Base-by-base conservation (phyloP, 2,329 filamentous ascomycete species). In the Colletotrichum theobromicola region DNA sequence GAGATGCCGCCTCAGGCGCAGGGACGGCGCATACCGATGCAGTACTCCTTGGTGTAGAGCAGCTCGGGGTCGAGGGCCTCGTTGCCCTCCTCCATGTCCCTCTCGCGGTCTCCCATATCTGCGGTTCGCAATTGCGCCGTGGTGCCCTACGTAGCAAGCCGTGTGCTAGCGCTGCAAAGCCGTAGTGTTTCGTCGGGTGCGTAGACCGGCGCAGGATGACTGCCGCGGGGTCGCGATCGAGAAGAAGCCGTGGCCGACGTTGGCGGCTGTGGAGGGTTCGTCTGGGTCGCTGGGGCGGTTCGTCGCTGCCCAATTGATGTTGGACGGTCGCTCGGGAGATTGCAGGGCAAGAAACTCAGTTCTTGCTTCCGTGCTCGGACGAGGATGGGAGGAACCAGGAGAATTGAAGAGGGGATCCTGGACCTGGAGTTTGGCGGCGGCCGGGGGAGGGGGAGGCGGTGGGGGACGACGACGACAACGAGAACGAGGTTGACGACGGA, bases 31-130 rank as follows among this genome's bases (percentile, higher is more conserved):
- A 79, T 85, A 95, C 93, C 94, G 84, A 97, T 96, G 87, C 94
- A 96, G 82, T 93, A 95, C 84, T 97, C 94, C 86, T 98, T 98
- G 76, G 95, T 97, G 85, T 98, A 99, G 67, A 98, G 90, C 76
- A 93, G 91, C 86, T 97, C 95, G 5, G 97, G 97, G 85, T 98
- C 96, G 69, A 94, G 89, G 42, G 88, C 87, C 81, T 90, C 90
- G 76, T 90, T 87, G 77, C 79, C 78, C 60, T 86, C 84, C 50
- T 88, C 85, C 63, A 86, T 83, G 28, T 88, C 86, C 71, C 86
- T 85, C 67, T 87, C 84, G 75, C 85, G 84, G 79, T 88, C 87
- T 73, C 86, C 85, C 89, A 90, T 90, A 75, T 58, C 79, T 76
- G 64, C 34, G 70, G 70, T 72, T 50, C 72, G 69, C 57, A 35